A percentile compares a stretch with the other conserved stretches of the same genome.
Conservation (phyloP, 345 rosid species). For the Lepidium africanum region DNA sequence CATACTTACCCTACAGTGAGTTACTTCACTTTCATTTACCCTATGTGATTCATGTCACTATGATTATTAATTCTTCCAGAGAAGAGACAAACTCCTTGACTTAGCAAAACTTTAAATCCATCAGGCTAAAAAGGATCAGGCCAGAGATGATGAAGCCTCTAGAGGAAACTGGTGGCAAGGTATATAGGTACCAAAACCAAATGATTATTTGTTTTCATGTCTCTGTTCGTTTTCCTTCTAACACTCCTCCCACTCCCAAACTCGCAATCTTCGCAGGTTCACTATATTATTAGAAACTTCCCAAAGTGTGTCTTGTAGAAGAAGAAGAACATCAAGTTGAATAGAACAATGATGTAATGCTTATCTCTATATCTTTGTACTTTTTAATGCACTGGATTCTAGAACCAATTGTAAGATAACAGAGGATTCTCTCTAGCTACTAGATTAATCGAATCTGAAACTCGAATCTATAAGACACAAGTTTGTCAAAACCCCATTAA, state of each 20-base stretch:
- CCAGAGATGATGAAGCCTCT: slow-evolving; percentile 48
- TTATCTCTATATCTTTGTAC: background rate
- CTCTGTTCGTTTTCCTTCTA: background rate
- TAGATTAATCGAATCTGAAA: background rate
- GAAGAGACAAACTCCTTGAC: background rate
- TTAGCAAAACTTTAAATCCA: background rate
- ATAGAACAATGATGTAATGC: background rate
- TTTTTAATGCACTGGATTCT: background rate
- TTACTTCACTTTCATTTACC: slow-evolving; percentile 2
- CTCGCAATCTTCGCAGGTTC: slow-evolving; percentile 49
- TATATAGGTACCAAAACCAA: background rate
- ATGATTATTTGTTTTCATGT: background rate
- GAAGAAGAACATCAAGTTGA: slow-evolving; percentile 1
- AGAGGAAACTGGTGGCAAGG: slow-evolving; percentile 99
- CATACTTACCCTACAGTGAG: slow-evolving; percentile 50
- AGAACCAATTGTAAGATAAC: background rate
- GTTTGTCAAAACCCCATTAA: background rate
- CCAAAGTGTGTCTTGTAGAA: background rate
- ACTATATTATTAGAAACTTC: slow-evolving; percentile 58
- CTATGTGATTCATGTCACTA: background rate
- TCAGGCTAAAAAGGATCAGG: slow-evolving; percentile 43
- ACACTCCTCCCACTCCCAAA: background rate
- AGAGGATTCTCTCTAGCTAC: background rate
- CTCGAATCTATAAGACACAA: background rate
- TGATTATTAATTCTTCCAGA: background rate